Evolutionary conservation across 2,329 filamentous ascomycete species (phyloP).

Genomic region (Aspergillus ibericus): DNA sequence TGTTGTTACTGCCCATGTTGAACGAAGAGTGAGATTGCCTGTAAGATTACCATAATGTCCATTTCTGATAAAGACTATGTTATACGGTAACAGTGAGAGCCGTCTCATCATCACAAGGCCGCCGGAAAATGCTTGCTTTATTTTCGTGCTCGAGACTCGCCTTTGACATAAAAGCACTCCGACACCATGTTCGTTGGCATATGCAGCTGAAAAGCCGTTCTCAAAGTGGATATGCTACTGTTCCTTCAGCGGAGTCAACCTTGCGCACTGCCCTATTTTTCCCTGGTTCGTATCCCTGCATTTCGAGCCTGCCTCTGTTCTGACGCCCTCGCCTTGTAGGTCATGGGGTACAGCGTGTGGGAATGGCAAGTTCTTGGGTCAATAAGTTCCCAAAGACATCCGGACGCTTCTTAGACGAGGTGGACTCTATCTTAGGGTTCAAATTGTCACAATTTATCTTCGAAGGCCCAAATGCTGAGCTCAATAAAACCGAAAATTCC

Average conservation of each 20-base stretch:
- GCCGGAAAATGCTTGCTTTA: slow-evolving; percentile 22
- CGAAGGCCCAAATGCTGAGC: slow-evolving; percentile 70
- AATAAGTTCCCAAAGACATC: slow-evolving; percentile 79
- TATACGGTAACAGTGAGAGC: background rate
- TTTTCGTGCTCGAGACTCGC: slow-evolving; percentile 1
- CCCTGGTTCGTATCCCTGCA: slow-evolving; percentile 36
- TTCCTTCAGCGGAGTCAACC: slow-evolving; percentile 8
- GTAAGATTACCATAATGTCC: background rate
- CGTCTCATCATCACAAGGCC: background rate
- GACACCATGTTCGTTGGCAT: slow-evolving; percentile 1
- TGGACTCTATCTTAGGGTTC: slow-evolving; percentile 73
- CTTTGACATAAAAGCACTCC: slow-evolving; percentile 1
- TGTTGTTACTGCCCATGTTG: background rate
- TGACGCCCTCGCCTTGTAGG: slow-evolving; percentile 52
- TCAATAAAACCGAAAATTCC: slow-evolving; percentile 82
- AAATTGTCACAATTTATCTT: slow-evolving; percentile 77
- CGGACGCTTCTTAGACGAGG: slow-evolving; percentile 76
- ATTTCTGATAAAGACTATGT: background rate
- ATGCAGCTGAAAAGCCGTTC: background rate
- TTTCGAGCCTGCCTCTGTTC: background rate
- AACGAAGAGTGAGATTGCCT: background rate
- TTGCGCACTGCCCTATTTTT: slow-evolving; percentile 51
- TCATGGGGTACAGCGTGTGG: slow-evolving; percentile 85
- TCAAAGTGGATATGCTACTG: slow-evolving; percentile 6
- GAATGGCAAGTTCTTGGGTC: slow-evolving; percentile 84